Base-by-base conservation (phyloP, 1,284 basidiomycete species). In the Leccinum fallax region DNA sequence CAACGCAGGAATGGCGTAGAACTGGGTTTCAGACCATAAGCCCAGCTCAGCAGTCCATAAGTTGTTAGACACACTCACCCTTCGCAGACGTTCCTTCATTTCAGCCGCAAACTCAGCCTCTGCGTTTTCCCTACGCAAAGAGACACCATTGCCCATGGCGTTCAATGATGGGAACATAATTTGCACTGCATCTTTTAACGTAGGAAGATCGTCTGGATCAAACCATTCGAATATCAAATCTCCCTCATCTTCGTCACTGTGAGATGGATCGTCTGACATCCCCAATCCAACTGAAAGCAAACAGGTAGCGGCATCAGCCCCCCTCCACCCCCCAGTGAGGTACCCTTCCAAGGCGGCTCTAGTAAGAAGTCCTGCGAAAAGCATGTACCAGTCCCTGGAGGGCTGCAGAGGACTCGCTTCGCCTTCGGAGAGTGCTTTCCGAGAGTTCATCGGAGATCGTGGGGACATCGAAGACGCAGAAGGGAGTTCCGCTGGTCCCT, bases 291-390 rank as follows among this genome's bases (percentile, higher is more conserved):
- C 82, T 2, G 87, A 85, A 49, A 94, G 77, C 46, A 94, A 73
- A 63, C 88, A 85, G 68, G 92, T 87, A n/a, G 87, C 82, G 4
- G 86, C 85, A 53, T 86, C 82, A 1, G 83, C 78, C 0, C 92
- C 89, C 38, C 82, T 83, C 93, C 93, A 94, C 1, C 88, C 88
- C 11, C 85, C 87, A 5, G 86, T 87, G 52, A 94, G 78, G 70
- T 93, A 94, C 0, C 92, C 93, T 69, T 94, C 92, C 57, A 94
- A 76, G 28, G 86, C 89, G 0, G 91, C 90, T 26, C 92, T 84
- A 4, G 91, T 92, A 26, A 93, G 78, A 26, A 94, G 76, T 2
- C 89, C 87, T 0, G 84, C 85, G 9, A 94, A 79, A 8, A 94
- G 80, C 73, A 88, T 82, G 74, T 93, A 94, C 93, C 93, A 94